Evolutionary conservation across 495 filamentous ascomycete genomes (phyloP), one percentile per base, ranked within the genome.

Genomic region (Recurvomyces mirabilis): DNA sequence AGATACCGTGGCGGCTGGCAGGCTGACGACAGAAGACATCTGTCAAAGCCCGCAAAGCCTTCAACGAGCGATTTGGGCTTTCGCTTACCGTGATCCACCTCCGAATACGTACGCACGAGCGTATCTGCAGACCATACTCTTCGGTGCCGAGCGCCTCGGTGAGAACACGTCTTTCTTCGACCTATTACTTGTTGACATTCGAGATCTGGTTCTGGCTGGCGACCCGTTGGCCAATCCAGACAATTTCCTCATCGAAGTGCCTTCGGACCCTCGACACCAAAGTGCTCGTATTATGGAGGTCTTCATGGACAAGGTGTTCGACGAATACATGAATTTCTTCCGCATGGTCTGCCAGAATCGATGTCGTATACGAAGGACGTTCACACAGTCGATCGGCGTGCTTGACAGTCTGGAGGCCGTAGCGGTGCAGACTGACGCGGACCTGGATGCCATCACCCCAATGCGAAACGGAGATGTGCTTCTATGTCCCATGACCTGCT

Each of bases 371-470:
- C 80, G 91, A 13, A 75, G 91, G 23, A 84, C 78, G 12, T 66
- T 99, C 20, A 84, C 78, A 47, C 91, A 95, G 58, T 74, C 74
- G 6, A 75, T 93, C 29, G 62, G 76, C 17, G 82, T 88, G 47
- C 93, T 85, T 78, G 89, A 96, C 51, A 75, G 74, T 51, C 65
- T 99, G 12, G 84, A 95, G 58, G 65, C 75, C 23, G 87, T 94
- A 61, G 80, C 54, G 2, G 28, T 14, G 20, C 20, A 37, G 19
- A 29, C 42, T 7, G 54, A 56, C 24, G 29, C 18, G 1, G 34
- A 43, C 11, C 34, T 56, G 5, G 28, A 31, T 13, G 18, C 26
- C 5, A 13, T 31, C 23, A 9, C 15, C 1, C 11, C 33, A 11
- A n/a, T 7, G n/a, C 7, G 7, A n/a, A n/a, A 29, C n/a, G 66